Evolutionary conservation across 805 yeast genomes (phyloP).

Genomic region (Candida montana): DNA sequence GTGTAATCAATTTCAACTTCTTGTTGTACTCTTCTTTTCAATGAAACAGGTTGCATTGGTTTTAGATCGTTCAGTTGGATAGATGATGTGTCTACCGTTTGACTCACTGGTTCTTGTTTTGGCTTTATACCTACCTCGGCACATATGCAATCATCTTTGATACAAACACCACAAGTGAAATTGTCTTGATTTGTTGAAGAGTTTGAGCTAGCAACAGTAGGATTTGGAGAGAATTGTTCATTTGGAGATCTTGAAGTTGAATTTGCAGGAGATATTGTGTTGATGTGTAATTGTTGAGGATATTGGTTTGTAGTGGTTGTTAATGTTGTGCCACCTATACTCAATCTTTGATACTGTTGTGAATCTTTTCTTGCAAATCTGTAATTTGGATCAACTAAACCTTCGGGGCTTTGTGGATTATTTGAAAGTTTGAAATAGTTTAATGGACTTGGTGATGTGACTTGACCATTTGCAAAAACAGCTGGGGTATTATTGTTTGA

Average conservation of each 20-base stretch:
- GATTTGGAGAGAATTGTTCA: conserved; percentile 10
- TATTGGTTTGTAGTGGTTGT: conserved; percentile 2
- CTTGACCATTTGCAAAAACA: conserved; percentile 21
- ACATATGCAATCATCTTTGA: conserved; percentile 64
- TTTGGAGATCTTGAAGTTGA: conserved; percentile 43
- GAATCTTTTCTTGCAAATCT: conserved; percentile 4
- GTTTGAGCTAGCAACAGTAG: conserved; percentile 18
- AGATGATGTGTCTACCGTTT: conserved; percentile 5
- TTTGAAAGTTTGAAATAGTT: conserved; percentile 45
- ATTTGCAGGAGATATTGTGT: conserved; percentile 31
- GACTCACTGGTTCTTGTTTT: conserved; percentile 7
- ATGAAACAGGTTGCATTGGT: conserved; percentile 65
- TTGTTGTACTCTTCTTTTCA: conserved; percentile 33
- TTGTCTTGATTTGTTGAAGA: conserved; percentile 19
- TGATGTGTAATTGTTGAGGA: conserved; percentile 8
- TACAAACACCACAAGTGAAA: conserved; percentile 58
- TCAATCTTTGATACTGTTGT: conserved; percentile 7
- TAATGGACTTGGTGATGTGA: conserved; percentile 26
- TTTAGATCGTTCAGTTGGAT: conserved; percentile 35
- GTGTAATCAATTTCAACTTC: conserved; percentile 55
- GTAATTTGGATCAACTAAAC: conserved; percentile 5
- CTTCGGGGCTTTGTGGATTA: conserved; percentile 5
- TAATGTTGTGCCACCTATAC: not conserved
- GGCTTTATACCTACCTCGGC: conserved; percentile 34
- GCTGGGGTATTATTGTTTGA: conserved; percentile 21